A percentile compares a stretch with the other conserved stretches of the same genome.
phyloP scores from a whole-genome alignment of 2,329 filamentous ascomycete genomes.

The Berkeleyomyces basicola region DNA sequence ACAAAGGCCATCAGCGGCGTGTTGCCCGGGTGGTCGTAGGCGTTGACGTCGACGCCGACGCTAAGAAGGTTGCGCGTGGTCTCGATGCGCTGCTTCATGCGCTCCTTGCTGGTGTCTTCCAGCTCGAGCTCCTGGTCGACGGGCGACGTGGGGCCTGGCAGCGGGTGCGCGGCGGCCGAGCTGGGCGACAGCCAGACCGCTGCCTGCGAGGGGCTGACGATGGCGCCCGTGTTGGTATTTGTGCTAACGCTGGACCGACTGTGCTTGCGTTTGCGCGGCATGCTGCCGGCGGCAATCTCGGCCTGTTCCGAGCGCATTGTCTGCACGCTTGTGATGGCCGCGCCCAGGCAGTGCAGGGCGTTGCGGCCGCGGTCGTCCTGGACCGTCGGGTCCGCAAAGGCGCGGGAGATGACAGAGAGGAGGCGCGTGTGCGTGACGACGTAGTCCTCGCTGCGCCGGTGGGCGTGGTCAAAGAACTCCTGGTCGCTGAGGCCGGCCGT shows the following conservation, averaged over 20 bases:
- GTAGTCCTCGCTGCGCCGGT: constrained; percentile 11
- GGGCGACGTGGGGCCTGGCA: constrained; percentile 13
- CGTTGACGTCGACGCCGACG: constrained; percentile 31
- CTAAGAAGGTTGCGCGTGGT: constrained; percentile 21
- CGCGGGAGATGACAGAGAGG: constrained; percentile 16
- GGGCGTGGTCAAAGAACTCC: not conserved
- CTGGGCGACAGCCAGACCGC: constrained; percentile 15
- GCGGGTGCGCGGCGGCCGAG: constrained; percentile 16
- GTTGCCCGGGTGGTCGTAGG: constrained; percentile 34
- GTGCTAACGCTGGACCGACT: constrained; percentile 16
- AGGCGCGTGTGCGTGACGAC: constrained; percentile 10
- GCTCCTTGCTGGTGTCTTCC: constrained; percentile 14
- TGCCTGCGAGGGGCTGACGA: not conserved
- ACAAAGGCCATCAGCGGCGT: constrained; percentile 41
- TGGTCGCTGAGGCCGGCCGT: constrained; percentile 15
- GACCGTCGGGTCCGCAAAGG: constrained; percentile 13
- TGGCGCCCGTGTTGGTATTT: constrained; percentile 4
- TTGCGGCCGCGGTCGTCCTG: constrained; percentile 34
- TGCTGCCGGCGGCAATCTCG: not conserved
- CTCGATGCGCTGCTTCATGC: constrained; percentile 18
- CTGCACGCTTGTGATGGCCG: constrained; percentile 29
- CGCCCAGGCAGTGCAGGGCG: constrained; percentile 40
- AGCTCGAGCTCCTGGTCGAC: constrained; percentile 13
- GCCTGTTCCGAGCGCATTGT: constrained; percentile 15
- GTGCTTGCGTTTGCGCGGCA: constrained; percentile 24